Evolutionary conservation across 2,329 filamentous ascomycete species (phyloP), one percentile per base, ranked within the genome.

Genomic region (Plenodomus biglobosus): DNA sequence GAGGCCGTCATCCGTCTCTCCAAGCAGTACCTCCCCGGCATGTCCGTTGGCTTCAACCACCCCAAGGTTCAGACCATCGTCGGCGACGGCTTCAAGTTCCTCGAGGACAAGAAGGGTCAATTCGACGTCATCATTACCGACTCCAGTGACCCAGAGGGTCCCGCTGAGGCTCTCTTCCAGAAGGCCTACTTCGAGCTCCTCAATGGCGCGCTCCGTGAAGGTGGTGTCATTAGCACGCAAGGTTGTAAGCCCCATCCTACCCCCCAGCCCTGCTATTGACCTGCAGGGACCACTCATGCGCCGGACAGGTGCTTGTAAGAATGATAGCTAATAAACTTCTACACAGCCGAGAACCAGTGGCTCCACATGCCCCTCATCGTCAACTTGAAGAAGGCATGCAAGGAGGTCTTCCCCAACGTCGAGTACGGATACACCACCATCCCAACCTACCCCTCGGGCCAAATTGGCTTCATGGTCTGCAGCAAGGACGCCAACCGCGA

Each of bases 391-490:
- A 92, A 96, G 83, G 84, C 91, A 71, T 96, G 92, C 87, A 87
- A 87, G 75, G 87, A 94, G 76, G 89, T 99, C 75, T 99, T 99
- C 86, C 92, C 94, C 59, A 89, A 90, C 56, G 94, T 88, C 74
- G 94, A 99, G 80, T 99, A 97, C 79, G 94, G 89, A 66, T 99
- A 96, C 84, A 97, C 92, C 70, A 97, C 92, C 68, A 99, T 99
- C 76, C 94, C 94, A 51, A 99, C 94, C 72, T 99, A 99, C 82
- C 94, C 94, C 61, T 95, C 90, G 48, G 94, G 94, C 73, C 94
- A 99, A 81, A 99, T 99, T 70, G 94, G 94, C 73, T 99, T 99
- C 86, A 96, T 99, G 92, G 90, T 99, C 72, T 97, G 94, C 86
- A 89, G 83, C 86, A 97, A 99, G 85, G 92, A 97, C 73, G 79